A percentile compares a stretch with the other conserved stretches of the same genome.
Conservation (phyloP, 164 flowering plant genomes). For the Vitis rotundifolia region DNA sequence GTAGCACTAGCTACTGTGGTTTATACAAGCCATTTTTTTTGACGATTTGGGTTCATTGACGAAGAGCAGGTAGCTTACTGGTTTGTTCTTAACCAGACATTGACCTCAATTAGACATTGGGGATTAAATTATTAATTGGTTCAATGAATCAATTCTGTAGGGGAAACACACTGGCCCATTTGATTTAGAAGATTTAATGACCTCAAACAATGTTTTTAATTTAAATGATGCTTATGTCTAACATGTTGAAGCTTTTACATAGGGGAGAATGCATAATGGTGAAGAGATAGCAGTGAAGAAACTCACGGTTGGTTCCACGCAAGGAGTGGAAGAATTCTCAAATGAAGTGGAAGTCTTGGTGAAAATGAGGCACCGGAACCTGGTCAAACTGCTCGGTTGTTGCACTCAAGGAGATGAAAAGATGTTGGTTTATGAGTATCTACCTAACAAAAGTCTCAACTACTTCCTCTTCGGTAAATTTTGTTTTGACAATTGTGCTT, state of each 20-base stretch:
- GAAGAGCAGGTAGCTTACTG: too few relatives aligned
- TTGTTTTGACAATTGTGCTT: neutral
- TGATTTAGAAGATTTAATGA: too few relatives aligned
- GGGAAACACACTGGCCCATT: neutral
- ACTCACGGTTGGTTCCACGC: slow-evolving; percentile 17
- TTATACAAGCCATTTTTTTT: too few relatives aligned
- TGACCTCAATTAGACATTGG: too few relatives aligned
- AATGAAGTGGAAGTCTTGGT: slow-evolving; percentile 24
- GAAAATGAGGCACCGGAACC: slow-evolving; percentile 26
- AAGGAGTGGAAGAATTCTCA: slow-evolving; percentile 24
- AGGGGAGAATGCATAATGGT: slow-evolving; percentile 24
- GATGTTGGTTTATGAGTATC: slow-evolving; percentile 26
- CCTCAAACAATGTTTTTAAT: neutral
- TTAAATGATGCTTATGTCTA: neutral
- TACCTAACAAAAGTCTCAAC: slow-evolving; percentile 26
- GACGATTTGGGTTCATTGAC: too few relatives aligned
- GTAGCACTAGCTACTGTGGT: too few relatives aligned
- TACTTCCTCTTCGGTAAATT: slow-evolving; percentile 26
- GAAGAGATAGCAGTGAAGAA: slow-evolving; percentile 30
- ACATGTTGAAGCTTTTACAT: neutral
- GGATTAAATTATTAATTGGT: neutral
- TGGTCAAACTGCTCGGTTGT: slow-evolving; percentile 26
- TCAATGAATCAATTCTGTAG: neutral
- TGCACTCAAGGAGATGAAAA: slow-evolving; percentile 22
- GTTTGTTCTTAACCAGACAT: too few relatives aligned